Conservation (phyloP, 768 basidiomycete genomes). For the Mycena vitilis region DNA sequence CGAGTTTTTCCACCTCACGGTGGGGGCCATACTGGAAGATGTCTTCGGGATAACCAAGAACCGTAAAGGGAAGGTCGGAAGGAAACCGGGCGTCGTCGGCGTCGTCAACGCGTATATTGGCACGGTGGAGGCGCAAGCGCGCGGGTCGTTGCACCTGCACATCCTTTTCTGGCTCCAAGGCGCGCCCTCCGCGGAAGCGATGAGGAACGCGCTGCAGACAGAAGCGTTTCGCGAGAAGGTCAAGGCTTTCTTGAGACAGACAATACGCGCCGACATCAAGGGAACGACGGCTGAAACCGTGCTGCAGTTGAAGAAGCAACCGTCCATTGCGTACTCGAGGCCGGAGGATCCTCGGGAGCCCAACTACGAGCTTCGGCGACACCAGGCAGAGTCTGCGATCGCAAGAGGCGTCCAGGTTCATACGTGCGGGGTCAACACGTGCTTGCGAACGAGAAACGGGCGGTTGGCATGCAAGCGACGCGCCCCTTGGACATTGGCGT, state of each 20-base stretch:
- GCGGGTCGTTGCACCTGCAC: constrained; percentile 45
- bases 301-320: constrained; percentile 29
- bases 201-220: constrained; percentile 22
- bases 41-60: constrained; percentile 48
- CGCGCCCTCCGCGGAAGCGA: constrained; percentile 32
- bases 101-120: constrained; percentile 39
- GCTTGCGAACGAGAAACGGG: constrained; percentile 31
- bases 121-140: not conserved
- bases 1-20: constrained; percentile 47
- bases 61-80: no score
- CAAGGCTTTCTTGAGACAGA: constrained; percentile 42
- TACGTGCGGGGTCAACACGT: constrained; percentile 40
- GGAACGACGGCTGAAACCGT: constrained; percentile 28
- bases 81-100: constrained; percentile 37
- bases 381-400: constrained; percentile 34
- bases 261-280: constrained; percentile 46
- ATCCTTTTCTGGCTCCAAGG: constrained; percentile 42
- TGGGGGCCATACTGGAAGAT: constrained; percentile 28
- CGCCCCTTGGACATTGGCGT: constrained; percentile 42
- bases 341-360: constrained; percentile 46
- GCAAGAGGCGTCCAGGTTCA: constrained; percentile 49
- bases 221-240: constrained; percentile 45
- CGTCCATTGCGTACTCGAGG: constrained; percentile 45
- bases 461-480: constrained; percentile 46
- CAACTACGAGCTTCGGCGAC: constrained; percentile 26